Percentiles rank a stretch among this genome's conserved stretches.
Conservation (phyloP, 2,329 filamentous ascomycete species). For the Colletotrichum neosansevieriae region DNA sequence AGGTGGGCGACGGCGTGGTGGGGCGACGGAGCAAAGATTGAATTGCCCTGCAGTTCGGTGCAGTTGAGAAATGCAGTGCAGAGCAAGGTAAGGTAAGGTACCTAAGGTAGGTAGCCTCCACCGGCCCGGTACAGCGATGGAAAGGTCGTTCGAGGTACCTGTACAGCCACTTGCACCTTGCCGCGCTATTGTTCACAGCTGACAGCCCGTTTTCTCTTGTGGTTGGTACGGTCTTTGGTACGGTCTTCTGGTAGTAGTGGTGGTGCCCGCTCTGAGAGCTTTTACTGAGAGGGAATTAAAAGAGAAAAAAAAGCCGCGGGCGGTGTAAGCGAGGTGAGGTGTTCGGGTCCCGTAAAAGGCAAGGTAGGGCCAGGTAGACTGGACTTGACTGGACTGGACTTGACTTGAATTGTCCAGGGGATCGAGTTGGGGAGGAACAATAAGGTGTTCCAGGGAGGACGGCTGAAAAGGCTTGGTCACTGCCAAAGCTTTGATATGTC, state of each 20-base stretch:
- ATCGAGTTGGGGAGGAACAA: conserved; percentile 28
- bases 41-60: conserved; percentile 34
- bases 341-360: conserved; percentile 8
- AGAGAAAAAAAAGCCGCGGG: conserved; percentile 12
- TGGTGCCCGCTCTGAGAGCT: conserved; percentile 15
- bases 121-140: conserved; percentile 2
- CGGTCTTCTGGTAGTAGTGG: not conserved
- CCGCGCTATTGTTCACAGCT: conserved; percentile 17
- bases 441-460: conserved; percentile 37
- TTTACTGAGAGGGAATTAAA: conserved; percentile 7
- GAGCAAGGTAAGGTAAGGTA: not conserved
- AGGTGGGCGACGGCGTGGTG: conserved; percentile 22
- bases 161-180: conserved; percentile 23
- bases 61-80: conserved; percentile 21
- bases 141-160: conserved; percentile 2
- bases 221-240: conserved; percentile 5
- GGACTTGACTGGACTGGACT: not conserved
- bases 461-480: conserved; percentile 35
- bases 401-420: conserved; percentile 1
- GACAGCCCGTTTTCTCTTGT: conserved; percentile 19
- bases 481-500: conserved; percentile 32
- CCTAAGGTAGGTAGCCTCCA: conserved; percentile 6
- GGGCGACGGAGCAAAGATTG: conserved; percentile 35
- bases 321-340: conserved; percentile 33
- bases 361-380: not conserved